phyloP scores from a whole-genome alignment of 2,329 filamentous ascomycete genomes.

The Chaetomiaceae sp. region DNA sequence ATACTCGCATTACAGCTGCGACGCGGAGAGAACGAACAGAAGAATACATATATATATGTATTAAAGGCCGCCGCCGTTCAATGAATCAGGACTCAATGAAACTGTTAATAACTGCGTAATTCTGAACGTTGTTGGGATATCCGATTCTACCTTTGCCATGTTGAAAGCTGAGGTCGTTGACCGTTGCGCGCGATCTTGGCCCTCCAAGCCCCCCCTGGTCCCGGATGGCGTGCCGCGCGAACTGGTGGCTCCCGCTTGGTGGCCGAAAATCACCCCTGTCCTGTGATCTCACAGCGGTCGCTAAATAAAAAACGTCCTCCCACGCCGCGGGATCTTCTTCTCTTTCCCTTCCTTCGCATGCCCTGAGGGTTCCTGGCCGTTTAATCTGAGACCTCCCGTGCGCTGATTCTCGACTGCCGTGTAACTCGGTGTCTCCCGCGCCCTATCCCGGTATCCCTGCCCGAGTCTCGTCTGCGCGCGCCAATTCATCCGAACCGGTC shows the following conservation, averaged over 20 bases:
- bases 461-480: background rate
- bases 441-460: constrained; percentile 1
- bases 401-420: constrained; percentile 20
- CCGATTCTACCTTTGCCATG: background rate
- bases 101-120: too few relatives aligned
- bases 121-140: too few relatives aligned
- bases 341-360: background rate
- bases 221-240: constrained; percentile 6
- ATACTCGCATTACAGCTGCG: too few relatives aligned
- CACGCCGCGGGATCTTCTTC: background rate
- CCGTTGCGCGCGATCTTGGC: constrained; percentile 3
- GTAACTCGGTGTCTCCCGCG: constrained; percentile 16
- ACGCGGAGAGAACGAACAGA: too few relatives aligned
- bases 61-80: too few relatives aligned
- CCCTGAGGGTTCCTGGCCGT: constrained; percentile 7
- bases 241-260: constrained; percentile 5
- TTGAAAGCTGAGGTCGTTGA: background rate
- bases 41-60: too few relatives aligned
- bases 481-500: constrained; percentile 13
- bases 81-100: too few relatives aligned
- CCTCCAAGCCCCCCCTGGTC: background rate
- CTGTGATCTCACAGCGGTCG: background rate
- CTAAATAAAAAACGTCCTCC: background rate
- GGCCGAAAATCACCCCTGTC: background rate
- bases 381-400: constrained; percentile 18